These are phyloP conservation scores for Rhododendron simsii DNA, from an alignment of 148 eudicot species.

Conservation along the genomic window DNA sequence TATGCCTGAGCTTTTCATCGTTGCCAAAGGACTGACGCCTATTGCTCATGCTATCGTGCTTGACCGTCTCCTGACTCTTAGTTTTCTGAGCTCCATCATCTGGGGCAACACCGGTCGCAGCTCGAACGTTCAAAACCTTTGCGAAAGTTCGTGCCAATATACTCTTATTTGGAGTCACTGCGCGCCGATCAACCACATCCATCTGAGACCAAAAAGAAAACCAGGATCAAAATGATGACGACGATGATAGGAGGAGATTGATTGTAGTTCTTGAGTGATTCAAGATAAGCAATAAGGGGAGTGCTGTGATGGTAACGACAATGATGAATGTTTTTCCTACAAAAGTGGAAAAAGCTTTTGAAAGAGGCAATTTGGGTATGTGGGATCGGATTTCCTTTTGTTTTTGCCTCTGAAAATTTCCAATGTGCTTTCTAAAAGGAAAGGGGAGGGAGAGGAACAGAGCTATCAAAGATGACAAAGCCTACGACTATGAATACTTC, in stretches of 20 bases:
- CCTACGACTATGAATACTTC: not conserved
- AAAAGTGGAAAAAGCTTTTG: slow-evolving; percentile 43
- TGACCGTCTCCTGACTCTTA: slow-evolving; percentile 29
- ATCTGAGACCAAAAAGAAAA: slow-evolving; percentile 34
- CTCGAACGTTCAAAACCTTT: slow-evolving; percentile 61
- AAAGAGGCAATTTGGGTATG: slow-evolving; percentile 34
- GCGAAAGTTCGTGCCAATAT: slow-evolving; percentile 68
- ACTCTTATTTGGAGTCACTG: slow-evolving; percentile 35
- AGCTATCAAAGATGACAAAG: slow-evolving; percentile 5
- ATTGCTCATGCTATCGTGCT: slow-evolving; percentile 8
- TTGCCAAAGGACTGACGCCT: slow-evolving; percentile 13
- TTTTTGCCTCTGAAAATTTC: not conserved
- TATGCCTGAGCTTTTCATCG: slow-evolving; percentile 37
- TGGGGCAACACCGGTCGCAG: slow-evolving; percentile 47
- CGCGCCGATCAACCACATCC: slow-evolving; percentile 45
- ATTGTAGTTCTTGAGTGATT: slow-evolving; percentile 8
- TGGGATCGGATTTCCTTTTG: slow-evolving; percentile 21
- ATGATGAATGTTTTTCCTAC: slow-evolving; percentile 19
- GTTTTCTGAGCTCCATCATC: slow-evolving; percentile 45
- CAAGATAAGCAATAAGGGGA: slow-evolving; percentile 10
- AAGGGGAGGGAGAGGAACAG: slow-evolving; percentile 12
- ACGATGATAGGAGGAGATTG: not conserved
- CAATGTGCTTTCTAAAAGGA: slow-evolving; percentile 26
- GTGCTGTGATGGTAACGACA: slow-evolving; percentile 8
- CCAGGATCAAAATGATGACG: not conserved